phyloP scores from a whole-genome alignment of 2,329 filamentous ascomycete genomes.

The Pseudogymnoascus sp. region DNA sequence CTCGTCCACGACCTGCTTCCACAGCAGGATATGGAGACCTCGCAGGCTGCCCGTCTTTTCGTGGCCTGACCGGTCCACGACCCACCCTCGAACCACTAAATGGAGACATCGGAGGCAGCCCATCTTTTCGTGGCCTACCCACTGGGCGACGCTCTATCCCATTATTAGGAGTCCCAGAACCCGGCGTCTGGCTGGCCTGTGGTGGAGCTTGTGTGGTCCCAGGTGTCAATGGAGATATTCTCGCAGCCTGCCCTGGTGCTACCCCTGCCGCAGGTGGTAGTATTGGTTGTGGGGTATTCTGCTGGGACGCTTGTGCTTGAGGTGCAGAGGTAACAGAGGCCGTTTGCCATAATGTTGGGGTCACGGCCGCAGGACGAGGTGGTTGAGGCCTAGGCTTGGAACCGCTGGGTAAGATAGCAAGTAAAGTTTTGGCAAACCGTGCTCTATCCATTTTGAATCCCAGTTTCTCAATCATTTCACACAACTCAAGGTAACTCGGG shows the following conservation, averaged over 20 bases:
- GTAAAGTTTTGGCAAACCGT: conserved; percentile 14
- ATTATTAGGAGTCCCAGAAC: neutral
- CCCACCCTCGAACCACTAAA: neutral
- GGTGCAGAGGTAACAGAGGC: neutral
- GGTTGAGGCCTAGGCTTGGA: neutral
- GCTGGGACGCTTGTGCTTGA: neutral
- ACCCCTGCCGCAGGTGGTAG: neutral
- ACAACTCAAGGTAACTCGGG: conserved; percentile 15
- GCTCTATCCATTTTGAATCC: conserved; percentile 14
- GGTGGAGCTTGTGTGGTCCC: neutral
- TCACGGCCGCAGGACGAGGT: neutral
- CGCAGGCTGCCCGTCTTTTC: neutral
- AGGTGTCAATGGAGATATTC: neutral
- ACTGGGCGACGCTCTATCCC: neutral
- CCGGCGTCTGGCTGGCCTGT: neutral
- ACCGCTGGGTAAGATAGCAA: neutral
- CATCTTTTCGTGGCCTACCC: conserved; percentile 1
- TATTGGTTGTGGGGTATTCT: neutral
- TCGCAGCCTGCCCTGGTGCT: neutral
- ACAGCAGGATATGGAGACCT: neutral
- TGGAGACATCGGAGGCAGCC: neutral
- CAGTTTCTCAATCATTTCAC: conserved; percentile 16
- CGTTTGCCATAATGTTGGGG: neutral
- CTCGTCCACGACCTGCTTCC: neutral
- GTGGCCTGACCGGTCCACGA: neutral